Percentiles rank a stretch among this genome's conserved stretches.
These are phyloP conservation scores for Fraxinus albicans DNA, from an alignment of 305 asterid genomes.

Conservation along the genomic window DNA sequence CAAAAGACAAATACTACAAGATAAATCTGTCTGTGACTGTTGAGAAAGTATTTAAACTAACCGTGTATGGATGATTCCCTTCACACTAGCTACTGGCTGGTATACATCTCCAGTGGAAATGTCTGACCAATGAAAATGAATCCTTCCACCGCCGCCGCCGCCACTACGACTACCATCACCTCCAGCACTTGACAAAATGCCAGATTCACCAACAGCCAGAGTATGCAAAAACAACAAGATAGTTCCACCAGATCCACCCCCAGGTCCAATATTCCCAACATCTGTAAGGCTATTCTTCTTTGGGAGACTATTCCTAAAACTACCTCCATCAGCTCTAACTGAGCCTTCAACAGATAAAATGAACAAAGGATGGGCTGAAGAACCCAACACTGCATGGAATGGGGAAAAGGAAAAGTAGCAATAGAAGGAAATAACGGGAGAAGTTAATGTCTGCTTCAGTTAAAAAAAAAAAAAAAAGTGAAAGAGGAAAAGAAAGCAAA, in stretches of 20 bases:
- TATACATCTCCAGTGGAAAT: constrained; percentile 93
- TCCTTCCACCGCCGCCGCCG: constrained; percentile 98
- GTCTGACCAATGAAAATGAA: constrained; percentile 95
- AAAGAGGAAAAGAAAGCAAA: constrained; percentile 13
- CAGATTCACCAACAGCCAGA: constrained; percentile 59
- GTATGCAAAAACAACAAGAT: constrained; percentile 70
- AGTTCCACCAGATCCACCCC: constrained; percentile 99
- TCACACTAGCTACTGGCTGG: constrained; percentile 80
- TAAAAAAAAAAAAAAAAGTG: not conserved
- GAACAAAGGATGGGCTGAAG: constrained; percentile 72
- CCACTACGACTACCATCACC: constrained; percentile 78
- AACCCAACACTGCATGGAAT: constrained; percentile 82
- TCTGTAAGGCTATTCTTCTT: constrained; percentile 29
- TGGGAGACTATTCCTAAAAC: constrained; percentile 37
- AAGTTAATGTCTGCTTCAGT: not conserved
- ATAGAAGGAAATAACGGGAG: constrained; percentile 8
- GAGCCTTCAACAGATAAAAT: constrained; percentile 73
- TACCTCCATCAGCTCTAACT: constrained; percentile 80
- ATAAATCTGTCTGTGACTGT: constrained; percentile 17
- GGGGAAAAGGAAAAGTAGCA: constrained; percentile 24
- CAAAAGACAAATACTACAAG: constrained; percentile 18
- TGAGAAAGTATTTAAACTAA: constrained; percentile 35
- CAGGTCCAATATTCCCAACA: constrained; percentile 50
- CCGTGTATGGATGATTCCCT: constrained; percentile 80
- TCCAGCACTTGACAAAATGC: constrained; percentile 79